Percentiles rank a stretch among this genome's conserved stretches.
Evolutionary conservation across 2,329 filamentous ascomycete genomes (phyloP).

Genomic region (Leptoxyphium fumago): DNA sequence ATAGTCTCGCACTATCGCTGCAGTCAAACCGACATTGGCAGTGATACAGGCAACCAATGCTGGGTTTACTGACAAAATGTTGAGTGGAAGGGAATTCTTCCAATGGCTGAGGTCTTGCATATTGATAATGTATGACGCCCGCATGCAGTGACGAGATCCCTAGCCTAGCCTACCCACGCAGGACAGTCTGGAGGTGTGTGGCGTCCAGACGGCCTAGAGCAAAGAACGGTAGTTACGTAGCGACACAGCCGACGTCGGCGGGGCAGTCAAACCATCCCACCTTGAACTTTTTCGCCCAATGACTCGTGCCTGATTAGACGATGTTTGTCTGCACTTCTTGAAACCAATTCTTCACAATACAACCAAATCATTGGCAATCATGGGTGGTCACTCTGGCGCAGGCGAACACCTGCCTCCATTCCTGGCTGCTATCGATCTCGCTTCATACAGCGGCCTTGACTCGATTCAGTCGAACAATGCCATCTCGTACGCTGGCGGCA

Average conservation of each 20-base stretch:
- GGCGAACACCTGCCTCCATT: slow-evolving; percentile 23
- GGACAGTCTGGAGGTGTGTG: too few relatives aligned
- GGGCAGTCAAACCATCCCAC: background rate
- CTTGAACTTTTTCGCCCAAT: background rate
- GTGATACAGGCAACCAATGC: too few relatives aligned
- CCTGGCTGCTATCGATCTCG: slow-evolving; percentile 35
- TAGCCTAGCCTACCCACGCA: too few relatives aligned
- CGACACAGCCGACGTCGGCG: background rate
- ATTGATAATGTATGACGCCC: too few relatives aligned
- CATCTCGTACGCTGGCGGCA: slow-evolving; percentile 43
- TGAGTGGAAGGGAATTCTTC: too few relatives aligned
- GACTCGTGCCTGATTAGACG: background rate
- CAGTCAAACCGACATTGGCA: too few relatives aligned
- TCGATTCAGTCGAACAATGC: slow-evolving; percentile 36
- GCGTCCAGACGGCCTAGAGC: too few relatives aligned
- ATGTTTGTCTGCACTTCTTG: background rate
- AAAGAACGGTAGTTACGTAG: too few relatives aligned
- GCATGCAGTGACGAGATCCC: too few relatives aligned
- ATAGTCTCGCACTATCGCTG: too few relatives aligned
- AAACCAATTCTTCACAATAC: background rate
- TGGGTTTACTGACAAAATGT: too few relatives aligned
- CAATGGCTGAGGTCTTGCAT: too few relatives aligned
- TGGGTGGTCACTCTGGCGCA: background rate
- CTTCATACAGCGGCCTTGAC: slow-evolving; percentile 26
- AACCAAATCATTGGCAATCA: background rate